Percentiles rank a stretch among this genome's conserved stretches.
Evolutionary conservation across 1,284 basidiomycete genomes (phyloP).

Genomic region (Irpex sp.): DNA sequence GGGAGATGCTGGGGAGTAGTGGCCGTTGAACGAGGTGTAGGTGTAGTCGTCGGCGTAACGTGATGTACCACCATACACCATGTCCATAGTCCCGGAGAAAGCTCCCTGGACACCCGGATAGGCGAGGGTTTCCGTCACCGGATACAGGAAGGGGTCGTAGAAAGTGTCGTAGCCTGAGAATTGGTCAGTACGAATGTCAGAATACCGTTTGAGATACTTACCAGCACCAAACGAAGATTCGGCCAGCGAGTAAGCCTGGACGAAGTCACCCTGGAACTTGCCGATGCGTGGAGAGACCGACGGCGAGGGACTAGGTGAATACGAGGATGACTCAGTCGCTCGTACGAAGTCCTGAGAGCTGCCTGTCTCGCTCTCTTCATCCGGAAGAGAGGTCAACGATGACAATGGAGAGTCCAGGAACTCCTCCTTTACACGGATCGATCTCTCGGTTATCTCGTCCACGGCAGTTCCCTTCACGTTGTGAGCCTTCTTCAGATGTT

Average conservation of each 20-base stretch:
- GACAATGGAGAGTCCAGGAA: background rate
- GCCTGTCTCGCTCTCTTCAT: background rate
- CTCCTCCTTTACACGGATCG: background rate
- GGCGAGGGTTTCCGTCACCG: background rate
- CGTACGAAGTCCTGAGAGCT: background rate
- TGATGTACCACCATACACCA: background rate
- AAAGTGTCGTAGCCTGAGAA: background rate
- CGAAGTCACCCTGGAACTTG: background rate
- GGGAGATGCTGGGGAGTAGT: background rate
- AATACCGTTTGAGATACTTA: background rate
- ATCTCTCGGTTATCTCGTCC: slow-evolving; percentile 1
- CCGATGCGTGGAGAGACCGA: background rate
- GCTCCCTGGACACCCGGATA: background rate
- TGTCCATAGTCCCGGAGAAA: background rate
- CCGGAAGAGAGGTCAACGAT: background rate
- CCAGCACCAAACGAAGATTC: background rate
- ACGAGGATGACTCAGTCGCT: background rate
- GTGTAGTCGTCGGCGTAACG: background rate
- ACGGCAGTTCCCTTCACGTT: background rate
- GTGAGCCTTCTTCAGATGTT: slow-evolving; percentile 49
- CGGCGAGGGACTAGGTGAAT: background rate
- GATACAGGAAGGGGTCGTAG: background rate
- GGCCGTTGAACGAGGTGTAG: background rate
- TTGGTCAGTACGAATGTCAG: background rate
- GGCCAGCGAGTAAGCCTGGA: background rate